Evolutionary conservation across 352 stramenopile species (phyloP), one percentile per base, ranked within the genome.

Genomic region (Thalassiosira mediterranea): DNA sequence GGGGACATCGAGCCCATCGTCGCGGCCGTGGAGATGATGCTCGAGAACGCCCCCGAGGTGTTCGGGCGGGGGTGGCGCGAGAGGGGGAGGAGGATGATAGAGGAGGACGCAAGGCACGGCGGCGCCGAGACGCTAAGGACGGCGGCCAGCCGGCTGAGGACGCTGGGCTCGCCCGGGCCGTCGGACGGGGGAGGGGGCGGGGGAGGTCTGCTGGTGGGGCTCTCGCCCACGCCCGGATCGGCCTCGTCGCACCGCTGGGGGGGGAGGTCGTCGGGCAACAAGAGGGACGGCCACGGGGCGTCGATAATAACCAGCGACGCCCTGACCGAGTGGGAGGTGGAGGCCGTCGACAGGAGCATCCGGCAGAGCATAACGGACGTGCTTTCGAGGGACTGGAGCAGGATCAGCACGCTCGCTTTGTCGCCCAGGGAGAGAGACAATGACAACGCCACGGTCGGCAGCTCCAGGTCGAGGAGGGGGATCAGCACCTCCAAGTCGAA

Each of bases 1-100:
- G 82, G 82, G 74, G 88, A 93, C 64, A 92, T 93, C 61, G 81
- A 90, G 67, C 62, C 88, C 26, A 92, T 92, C 51, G 64, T 92
- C 17, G 81, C 85, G 10, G 84, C 84, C n/a, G 57, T 74, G 15
- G 88, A 93, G 63, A 70, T 93, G 19, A 88, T 93, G 49, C 74
- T 93, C 15, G 86, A 93, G 62, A 83, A 74, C 26, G 69, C 78
- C n/a, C 26, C 63, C 13, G 78, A 89, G 31, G 75, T 93, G 49
- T 93, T 93, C 68, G 74, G 63, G 15, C 63, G 79, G 32, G 86
- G 80, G 1, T 93, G 88, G 88, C 86, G 78, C 31, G 88, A 93
- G 52, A 56, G 76, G 19, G 84, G 87, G 25, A 80, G 75, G 29
- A 60, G 66, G 8, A 46, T 91, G 8, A 31, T 90, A 15, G 82